phyloP scores from a whole-genome alignment of 2,329 filamentous ascomycete genomes.

The Neopestalotiopsis clavispora region DNA sequence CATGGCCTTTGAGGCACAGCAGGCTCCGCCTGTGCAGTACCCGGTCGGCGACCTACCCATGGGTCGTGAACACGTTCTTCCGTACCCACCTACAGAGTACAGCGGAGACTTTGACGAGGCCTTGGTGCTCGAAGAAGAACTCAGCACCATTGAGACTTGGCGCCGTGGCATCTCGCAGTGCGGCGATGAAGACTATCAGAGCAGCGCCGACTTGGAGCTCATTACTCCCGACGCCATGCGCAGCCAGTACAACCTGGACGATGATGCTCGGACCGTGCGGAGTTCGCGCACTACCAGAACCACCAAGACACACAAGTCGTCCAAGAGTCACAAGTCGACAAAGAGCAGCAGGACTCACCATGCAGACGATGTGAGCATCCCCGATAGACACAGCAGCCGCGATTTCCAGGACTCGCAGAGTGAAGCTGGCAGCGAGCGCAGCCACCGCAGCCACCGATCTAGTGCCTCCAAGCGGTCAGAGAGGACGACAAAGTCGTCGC shows the following conservation, averaged over 20 bases:
- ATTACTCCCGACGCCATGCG: slow-evolving; percentile 60
- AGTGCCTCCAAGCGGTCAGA: slow-evolving; percentile 40
- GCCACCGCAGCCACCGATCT: slow-evolving; percentile 36
- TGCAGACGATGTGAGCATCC: slow-evolving; percentile 11
- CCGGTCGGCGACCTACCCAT: slow-evolving; percentile 30
- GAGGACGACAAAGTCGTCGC: slow-evolving; percentile 32
- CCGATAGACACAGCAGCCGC: slow-evolving; percentile 33
- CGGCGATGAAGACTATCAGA: slow-evolving; percentile 52
- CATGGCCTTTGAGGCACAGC: slow-evolving; percentile 34
- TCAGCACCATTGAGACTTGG: slow-evolving; percentile 65
- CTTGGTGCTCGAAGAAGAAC: slow-evolving; percentile 60
- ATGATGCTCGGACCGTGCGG: slow-evolving; percentile 38
- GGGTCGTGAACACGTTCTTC: background rate
- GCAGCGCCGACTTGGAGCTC: slow-evolving; percentile 50
- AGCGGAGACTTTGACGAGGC: slow-evolving; percentile 55
- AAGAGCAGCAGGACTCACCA: slow-evolving; percentile 14
- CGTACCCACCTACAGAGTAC: slow-evolving; percentile 19
- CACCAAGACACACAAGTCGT: slow-evolving; percentile 34
- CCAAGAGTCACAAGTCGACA: slow-evolving; percentile 32
- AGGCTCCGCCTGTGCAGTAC: slow-evolving; percentile 28
- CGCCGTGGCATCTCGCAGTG: slow-evolving; percentile 58
- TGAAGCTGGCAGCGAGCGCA: slow-evolving; percentile 38
- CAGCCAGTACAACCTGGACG: slow-evolving; percentile 45
- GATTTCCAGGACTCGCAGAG: slow-evolving; percentile 36
- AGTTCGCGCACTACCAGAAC: slow-evolving; percentile 35